Base-by-base conservation (phyloP, 202 grass and related monocot genomes). In the Musa balbisiana region DNA sequence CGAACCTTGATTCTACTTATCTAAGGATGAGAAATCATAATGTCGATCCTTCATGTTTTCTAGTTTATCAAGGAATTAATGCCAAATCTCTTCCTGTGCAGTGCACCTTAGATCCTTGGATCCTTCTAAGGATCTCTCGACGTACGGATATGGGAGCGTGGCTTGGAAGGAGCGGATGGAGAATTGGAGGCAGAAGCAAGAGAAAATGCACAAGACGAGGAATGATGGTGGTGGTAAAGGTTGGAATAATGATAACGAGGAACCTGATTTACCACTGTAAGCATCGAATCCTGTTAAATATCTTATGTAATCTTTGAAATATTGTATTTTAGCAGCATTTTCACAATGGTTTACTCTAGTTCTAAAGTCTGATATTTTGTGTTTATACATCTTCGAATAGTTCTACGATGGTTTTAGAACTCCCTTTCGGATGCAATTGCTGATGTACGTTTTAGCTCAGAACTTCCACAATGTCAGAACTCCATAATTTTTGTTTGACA, bases 251-350 rank as follows among this genome's bases (percentile, higher is more conserved):
- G 23, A 64, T 64, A 9, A 26, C 2, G 22, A 64, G 21, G 10
- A 64, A 64, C 23, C 62, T 26, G 62, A 64, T 64, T 64, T 64
- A 64, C 62, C 62, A 21, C 23, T 64, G 62, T 64, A 64, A 23
- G 62, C 62, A 0, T 21, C 62, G 11, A 64, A 20, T 23, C 22
- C 21, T 23, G 62, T 64, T 64, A 12, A 64, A 11, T 64, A 9
- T 24, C 62, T 64, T 23, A 4, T 15, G 17, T 9, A 62, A 62
- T 2, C 0, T 43, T 43, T 43, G 33, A 43, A 43, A 43, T 43
- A 43, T 43, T 43, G 33, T 8, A 43, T 43, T 43, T 43, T 43
- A 43, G 33, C 33, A 43, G 33, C 33, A 43, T 43, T 43, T 43
- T 43, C 33, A 43, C 33, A 43, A 43, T 43, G 33, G 33, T 43